Evolutionary conservation across 192 early-diverging fungal genomes (phyloP), one percentile per base, ranked within the genome.

Genomic region (Coemansia sp.): DNA sequence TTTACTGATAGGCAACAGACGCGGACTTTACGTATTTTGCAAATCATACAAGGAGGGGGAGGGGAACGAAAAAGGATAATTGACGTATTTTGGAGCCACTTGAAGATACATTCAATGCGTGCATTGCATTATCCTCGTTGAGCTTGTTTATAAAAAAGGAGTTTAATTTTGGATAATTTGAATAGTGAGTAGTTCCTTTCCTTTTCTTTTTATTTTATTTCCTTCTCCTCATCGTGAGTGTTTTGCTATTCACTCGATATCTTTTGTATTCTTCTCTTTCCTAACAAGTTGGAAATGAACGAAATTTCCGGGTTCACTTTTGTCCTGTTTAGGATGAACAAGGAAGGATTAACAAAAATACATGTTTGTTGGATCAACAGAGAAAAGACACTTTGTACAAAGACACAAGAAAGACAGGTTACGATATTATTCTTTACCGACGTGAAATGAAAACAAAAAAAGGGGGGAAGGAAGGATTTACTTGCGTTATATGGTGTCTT

Each of bases 361-460:
- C 1, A 46, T 18, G 14, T 46, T 14, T 46, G 44, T 18, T 14
- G 18, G 44, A 46, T 46, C 14, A 46, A 46, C 16, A 46, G 44
- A 46, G 44, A 46, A 18, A 18, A 5, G 18, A 18, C 4, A 16
- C 44, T 14, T 46, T 46, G 44, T 46, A 5, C 44, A 41, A 46
- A 18, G 11, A 46, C 44, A 46, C 1, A 46, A 46, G 5, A 12
- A 7, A 46, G 12, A 18, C 14, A 18, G 44, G 44, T 46, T 46
- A 46, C 44, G 44, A 30, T 14, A 46, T 46, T 46, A 18, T 46
- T 46, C 44, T 46, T 7, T 46, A 46, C 16, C 7, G 44, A 46
- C 44, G 18, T 46, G 26, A 55, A 55, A 26, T 55, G 24, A 55
- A 55, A 55, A 55, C 52, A 55, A 55, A 23, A 16, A 16, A 26